A percentile compares a stretch with the other conserved stretches of the same genome.
These are phyloP conservation scores for Globisporangium nagaii DNA, from an alignment of 352 stramenopile genomes.

Conservation along the genomic window DNA sequence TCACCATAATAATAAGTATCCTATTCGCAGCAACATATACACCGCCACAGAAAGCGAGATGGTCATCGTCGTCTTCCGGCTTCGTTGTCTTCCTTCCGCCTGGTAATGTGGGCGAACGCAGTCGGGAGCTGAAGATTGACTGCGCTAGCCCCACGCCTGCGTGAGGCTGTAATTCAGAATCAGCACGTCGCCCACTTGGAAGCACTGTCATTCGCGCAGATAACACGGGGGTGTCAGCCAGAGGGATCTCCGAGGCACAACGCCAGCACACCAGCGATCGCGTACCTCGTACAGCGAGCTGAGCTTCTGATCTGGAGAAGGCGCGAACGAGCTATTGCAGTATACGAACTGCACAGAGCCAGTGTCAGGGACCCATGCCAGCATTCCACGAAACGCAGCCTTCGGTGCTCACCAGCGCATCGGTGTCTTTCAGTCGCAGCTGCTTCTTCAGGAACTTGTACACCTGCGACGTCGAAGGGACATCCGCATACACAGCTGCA, in stretches of 20 bases:
- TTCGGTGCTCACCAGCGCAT: conserved; percentile 49
- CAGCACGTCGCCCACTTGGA: conserved; percentile 72
- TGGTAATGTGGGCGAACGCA: background rate
- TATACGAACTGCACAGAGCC: conserved; percentile 80
- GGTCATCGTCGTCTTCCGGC: too few relatives aligned
- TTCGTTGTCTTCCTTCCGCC: background rate
- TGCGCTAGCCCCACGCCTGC: conserved; percentile 67
- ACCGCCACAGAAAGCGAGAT: background rate
- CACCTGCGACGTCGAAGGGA: conserved; percentile 45
- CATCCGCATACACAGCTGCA: background rate
- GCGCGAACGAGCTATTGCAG: conserved; percentile 84
- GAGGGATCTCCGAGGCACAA: background rate
- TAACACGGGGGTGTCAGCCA: background rate
- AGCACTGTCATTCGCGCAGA: conserved; percentile 34
- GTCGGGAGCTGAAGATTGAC: background rate
- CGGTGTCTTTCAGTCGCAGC: conserved; percentile 65
- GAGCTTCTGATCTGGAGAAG: conserved; percentile 75
- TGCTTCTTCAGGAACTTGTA: conserved; percentile 86
- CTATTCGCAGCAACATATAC: conserved; percentile 1
- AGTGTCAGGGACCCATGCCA: too few relatives aligned
- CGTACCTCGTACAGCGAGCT: conserved; percentile 72
- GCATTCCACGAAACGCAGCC: too few relatives aligned
- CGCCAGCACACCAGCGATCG: too few relatives aligned
- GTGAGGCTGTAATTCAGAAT: conserved; percentile 87
- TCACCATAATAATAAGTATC: conserved; percentile 5